A percentile compares a stretch with the other conserved stretches of the same genome.
phyloP scores from a whole-genome alignment of 805 yeast species.

The Candida krabiensis region DNA sequence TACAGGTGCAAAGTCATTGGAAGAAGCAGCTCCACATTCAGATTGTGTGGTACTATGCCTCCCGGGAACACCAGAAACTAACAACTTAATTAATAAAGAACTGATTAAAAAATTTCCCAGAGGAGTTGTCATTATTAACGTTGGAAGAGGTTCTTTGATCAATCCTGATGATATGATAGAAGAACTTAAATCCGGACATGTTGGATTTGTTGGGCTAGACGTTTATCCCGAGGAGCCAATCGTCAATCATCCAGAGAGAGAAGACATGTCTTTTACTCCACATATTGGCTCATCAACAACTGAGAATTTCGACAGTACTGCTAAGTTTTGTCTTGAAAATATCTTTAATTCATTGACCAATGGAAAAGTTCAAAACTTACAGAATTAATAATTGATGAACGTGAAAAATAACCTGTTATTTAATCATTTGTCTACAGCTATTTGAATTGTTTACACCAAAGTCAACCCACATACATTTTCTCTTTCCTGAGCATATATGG shows the following conservation, averaged over 20 bases:
- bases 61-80: constrained; percentile 63
- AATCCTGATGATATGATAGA: constrained; percentile 64
- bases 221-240: constrained; percentile 67
- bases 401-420: background rate
- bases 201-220: constrained; percentile 69
- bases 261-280: constrained; percentile 67
- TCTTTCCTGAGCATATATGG: constrained; percentile 19
- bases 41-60: constrained; percentile 67
- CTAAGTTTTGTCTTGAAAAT: constrained; percentile 54
- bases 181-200: constrained; percentile 59
- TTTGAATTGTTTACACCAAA: constrained; percentile 5
- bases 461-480: constrained; percentile 12
- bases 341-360: constrained; percentile 44
- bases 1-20: constrained; percentile 45
- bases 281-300: constrained; percentile 70
- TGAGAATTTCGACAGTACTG: constrained; percentile 54
- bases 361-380: constrained; percentile 25
- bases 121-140: constrained; percentile 65
- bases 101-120: constrained; percentile 47
- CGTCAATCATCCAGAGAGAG: constrained; percentile 48
- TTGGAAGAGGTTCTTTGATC: constrained; percentile 72
- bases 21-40: constrained; percentile 31
- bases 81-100: constrained; percentile 49
- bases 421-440: no score
- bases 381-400: constrained; percentile 15